phyloP scores from a whole-genome alignment of 2,329 filamentous ascomycete genomes.

The Helotiales sp. region DNA sequence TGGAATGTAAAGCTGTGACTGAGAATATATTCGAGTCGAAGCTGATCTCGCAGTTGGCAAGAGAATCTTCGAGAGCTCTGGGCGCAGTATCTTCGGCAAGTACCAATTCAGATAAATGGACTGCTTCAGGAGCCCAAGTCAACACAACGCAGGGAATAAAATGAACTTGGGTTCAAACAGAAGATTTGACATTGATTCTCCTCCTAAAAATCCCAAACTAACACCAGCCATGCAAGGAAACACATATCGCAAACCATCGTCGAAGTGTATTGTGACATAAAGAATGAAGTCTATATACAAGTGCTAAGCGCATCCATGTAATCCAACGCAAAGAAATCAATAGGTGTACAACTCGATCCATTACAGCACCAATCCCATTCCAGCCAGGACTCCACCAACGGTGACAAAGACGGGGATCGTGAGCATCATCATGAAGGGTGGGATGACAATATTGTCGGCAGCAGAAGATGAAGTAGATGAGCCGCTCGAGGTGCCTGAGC shows the following conservation, averaged over 20 bases:
- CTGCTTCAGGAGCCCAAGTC: too few relatives aligned
- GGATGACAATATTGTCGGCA: constrained; percentile 1
- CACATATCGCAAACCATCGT: not conserved
- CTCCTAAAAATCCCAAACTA: not conserved
- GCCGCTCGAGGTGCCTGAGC: not conserved
- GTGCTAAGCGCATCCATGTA: not conserved
- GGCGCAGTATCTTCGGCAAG: too few relatives aligned
- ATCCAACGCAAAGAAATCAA: not conserved
- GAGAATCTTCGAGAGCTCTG: too few relatives aligned
- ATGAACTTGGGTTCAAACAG: not conserved
- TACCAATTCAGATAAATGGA: too few relatives aligned
- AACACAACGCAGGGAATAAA: too few relatives aligned
- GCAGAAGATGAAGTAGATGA: not conserved
- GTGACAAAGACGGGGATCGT: constrained; percentile 1
- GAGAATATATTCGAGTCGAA: too few relatives aligned
- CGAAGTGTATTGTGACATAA: constrained; percentile 6
- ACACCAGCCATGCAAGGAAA: constrained; percentile 5
- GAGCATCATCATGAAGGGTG: not conserved
- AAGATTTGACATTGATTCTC: not conserved
- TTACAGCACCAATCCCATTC: constrained; percentile 14
- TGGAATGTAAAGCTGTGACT: too few relatives aligned
- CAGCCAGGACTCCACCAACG: constrained; percentile 6
- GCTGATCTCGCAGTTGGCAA: too few relatives aligned
- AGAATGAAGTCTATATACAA: constrained; percentile 4
- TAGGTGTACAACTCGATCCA: not conserved